A percentile compares a stretch with the other conserved stretches of the same genome.
Evolutionary conservation across 108 stramenopile genomes (phyloP).

Genomic region (Fragilariopsis cylindrus): DNA sequence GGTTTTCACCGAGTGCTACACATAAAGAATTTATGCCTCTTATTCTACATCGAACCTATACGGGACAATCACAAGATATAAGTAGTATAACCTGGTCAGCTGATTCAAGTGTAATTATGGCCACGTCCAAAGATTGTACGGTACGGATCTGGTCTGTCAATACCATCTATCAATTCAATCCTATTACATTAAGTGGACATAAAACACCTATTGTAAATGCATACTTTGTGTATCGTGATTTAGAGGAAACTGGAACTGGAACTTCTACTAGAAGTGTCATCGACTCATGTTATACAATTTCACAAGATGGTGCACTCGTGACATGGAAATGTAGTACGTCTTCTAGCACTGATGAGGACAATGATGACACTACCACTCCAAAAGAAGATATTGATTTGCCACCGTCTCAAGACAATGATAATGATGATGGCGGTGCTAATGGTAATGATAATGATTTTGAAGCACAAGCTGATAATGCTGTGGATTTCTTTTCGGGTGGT

Average conservation of each 20-base stretch:
- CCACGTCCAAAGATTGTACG: slow-evolving; percentile 79
- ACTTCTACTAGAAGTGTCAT: slow-evolving; percentile 40
- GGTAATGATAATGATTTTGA: slow-evolving; percentile 32
- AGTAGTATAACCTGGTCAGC: slow-evolving; percentile 84
- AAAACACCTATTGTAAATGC: slow-evolving; percentile 75
- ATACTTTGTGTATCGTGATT: slow-evolving; percentile 55
- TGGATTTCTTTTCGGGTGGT: slow-evolving; percentile 79
- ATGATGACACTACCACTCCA: slow-evolving; percentile 19
- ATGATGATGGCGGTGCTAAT: slow-evolving; percentile 64
- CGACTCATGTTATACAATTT: slow-evolving; percentile 76
- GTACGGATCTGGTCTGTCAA: slow-evolving; percentile 90
- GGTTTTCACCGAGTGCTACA: slow-evolving; percentile 81
- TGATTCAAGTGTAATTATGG: slow-evolving; percentile 85
- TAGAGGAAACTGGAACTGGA: slow-evolving; percentile 27
- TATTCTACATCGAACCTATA: slow-evolving; percentile 87
- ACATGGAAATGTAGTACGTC: slow-evolving; percentile 64
- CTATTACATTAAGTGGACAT: slow-evolving; percentile 85
- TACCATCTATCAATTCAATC: slow-evolving; percentile 75
- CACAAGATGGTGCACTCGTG: slow-evolving; percentile 90
- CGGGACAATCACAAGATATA: slow-evolving; percentile 87
- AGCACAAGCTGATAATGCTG: slow-evolving; percentile 63
- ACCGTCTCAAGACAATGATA: slow-evolving; percentile 38
- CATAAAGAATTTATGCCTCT: slow-evolving; percentile 93
- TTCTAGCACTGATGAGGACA: slow-evolving; percentile 26
- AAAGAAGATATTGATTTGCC: slow-evolving; percentile 39